Percentiles rank a stretch among this genome's conserved stretches.
Evolutionary conservation across 805 yeast species (phyloP).

Genomic region (Komagataella kurtzmanii): DNA sequence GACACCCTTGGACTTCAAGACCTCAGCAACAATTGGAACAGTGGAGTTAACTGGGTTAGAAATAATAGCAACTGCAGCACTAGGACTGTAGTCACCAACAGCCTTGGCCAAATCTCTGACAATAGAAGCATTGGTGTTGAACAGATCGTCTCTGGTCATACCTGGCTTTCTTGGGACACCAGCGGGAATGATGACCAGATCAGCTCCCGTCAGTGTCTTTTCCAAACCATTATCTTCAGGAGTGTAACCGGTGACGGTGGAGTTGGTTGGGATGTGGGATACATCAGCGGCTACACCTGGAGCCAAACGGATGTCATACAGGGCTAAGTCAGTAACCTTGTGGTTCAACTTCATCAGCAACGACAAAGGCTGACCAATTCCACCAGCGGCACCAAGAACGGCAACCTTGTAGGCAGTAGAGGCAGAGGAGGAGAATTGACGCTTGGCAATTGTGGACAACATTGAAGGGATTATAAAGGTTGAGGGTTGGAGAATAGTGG

Average conservation of each 20-base stretch:
- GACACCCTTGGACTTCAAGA: conserved; percentile 69
- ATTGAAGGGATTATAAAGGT: not conserved
- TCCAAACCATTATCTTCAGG: conserved; percentile 67
- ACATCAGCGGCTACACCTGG: conserved; percentile 96
- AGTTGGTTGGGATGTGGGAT: conserved; percentile 87
- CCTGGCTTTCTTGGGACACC: conserved; percentile 99
- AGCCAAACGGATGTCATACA: conserved; percentile 85
- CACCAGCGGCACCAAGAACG: conserved; percentile 83
- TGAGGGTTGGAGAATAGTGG: not conserved
- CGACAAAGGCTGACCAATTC: conserved; percentile 88
- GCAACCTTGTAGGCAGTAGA: conserved; percentile 63
- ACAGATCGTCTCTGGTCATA: conserved; percentile 95
- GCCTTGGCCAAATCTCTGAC: conserved; percentile 87
- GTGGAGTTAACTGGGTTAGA: conserved; percentile 97
- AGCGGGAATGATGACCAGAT: conserved; percentile 87
- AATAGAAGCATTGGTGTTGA: conserved; percentile 92
- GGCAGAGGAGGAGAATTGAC: conserved; percentile 13
- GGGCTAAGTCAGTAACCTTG: conserved; percentile 73
- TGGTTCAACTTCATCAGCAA: conserved; percentile 76
- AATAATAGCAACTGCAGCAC: conserved; percentile 71
- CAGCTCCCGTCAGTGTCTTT: conserved; percentile 64
- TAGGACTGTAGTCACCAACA: conserved; percentile 69
- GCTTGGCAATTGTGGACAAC: not conserved
- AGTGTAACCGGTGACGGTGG: conserved; percentile 76
- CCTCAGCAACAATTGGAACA: conserved; percentile 93